Percentiles rank a stretch among this genome's conserved stretches.
Evolutionary conservation across 2,329 filamentous ascomycete genomes (phyloP).

Genomic region (Periglandula ipomoeae): DNA sequence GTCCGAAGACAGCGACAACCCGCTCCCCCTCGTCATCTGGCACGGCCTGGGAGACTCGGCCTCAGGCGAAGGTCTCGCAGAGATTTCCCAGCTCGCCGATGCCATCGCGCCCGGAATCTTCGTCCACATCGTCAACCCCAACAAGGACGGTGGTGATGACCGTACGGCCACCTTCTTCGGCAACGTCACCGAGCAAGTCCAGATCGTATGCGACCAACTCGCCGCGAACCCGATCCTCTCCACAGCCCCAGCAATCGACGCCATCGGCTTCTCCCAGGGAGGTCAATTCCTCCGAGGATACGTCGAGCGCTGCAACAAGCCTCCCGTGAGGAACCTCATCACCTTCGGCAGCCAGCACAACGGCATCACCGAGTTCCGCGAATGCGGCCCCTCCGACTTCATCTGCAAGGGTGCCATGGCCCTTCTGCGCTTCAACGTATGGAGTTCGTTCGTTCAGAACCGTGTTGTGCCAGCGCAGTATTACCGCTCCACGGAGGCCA

Average conservation of each 20-base stretch:
- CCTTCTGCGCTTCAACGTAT: conserved; percentile 70
- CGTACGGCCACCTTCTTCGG: conserved; percentile 82
- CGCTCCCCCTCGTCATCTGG: conserved; percentile 88
- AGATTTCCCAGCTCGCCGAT: conserved; percentile 69
- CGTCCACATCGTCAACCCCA: conserved; percentile 17
- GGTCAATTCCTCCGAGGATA: conserved; percentile 93
- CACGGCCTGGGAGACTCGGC: conserved; percentile 74
- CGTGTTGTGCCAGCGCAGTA: conserved; percentile 90
- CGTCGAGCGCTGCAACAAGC: conserved; percentile 74
- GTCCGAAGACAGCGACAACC: conserved; percentile 46
- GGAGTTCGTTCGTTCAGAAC: conserved; percentile 67
- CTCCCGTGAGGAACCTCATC: conserved; percentile 67
- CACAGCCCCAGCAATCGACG: conserved; percentile 76
- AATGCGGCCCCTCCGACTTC: conserved; percentile 63
- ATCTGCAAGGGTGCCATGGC: conserved; percentile 74
- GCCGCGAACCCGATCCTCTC: conserved; percentile 68
- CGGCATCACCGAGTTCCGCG: conserved; percentile 76
- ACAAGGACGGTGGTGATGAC: conserved; percentile 49
- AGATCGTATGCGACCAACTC: conserved; percentile 68
- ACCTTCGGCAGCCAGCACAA: conserved; percentile 91
- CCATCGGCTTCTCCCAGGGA: conserved; percentile 89
- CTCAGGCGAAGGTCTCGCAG: conserved; percentile 67
- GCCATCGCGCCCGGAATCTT: conserved; percentile 62
- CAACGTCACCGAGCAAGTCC: conserved; percentile 73
- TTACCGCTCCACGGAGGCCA: conserved; percentile 64